Conservation (phyloP, 805 yeast species). For the Pachysolen tannophilus region DNA sequence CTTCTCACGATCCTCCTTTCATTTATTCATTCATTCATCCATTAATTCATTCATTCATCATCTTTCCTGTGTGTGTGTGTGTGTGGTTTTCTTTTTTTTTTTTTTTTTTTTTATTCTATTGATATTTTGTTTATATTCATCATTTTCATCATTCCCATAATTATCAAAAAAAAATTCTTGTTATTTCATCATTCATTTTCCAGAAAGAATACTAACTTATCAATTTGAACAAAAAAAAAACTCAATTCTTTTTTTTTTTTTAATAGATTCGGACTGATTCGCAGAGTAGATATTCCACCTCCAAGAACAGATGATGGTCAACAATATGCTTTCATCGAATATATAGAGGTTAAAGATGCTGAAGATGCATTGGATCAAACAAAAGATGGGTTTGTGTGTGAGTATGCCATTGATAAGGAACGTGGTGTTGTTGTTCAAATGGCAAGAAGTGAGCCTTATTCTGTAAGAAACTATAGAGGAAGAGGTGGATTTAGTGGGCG, state of each 20-base stretch:
- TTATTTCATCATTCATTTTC: not conserved
- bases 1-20: too few species aligned
- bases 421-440: conserved; percentile 40
- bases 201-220: conserved; percentile 6
- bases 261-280: conserved; percentile 44
- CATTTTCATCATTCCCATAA: not conserved
- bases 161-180: not conserved
- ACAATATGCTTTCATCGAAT: conserved; percentile 60
- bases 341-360: conserved; percentile 41
- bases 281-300: conserved; percentile 55
- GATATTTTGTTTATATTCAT: too few species aligned
- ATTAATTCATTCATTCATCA: too few species aligned
- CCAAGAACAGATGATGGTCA: conserved; percentile 51
- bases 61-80: too few species aligned
- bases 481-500: conserved; percentile 16
- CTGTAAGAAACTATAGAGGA: conserved; percentile 26
- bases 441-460: conserved; percentile 48
- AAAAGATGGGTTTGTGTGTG: conserved; percentile 28
- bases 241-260: conserved; percentile 9
- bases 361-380: conserved; percentile 41
- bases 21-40: too few species aligned
- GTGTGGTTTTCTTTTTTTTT: too few species aligned
- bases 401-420: conserved; percentile 30
- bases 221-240: conserved; percentile 8
- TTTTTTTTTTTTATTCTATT: too few species aligned